Evolutionary conservation across 2,329 filamentous ascomycete genomes (phyloP).

Genomic region (Aspergillus quadrilineatus): DNA sequence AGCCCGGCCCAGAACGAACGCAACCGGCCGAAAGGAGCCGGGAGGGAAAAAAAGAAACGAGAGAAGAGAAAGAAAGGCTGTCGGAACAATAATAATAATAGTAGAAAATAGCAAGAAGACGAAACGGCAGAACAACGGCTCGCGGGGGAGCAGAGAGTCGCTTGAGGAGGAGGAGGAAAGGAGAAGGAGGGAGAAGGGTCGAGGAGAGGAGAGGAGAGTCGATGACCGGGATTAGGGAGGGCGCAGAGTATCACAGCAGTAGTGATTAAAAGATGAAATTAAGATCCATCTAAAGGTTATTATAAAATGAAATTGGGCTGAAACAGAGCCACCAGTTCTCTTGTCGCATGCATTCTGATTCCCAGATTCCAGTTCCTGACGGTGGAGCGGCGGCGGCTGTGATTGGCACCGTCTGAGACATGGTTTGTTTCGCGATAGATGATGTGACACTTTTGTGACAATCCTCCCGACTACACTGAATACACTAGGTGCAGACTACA

Average conservation of each 20-base stretch:
- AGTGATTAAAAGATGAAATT: not conserved
- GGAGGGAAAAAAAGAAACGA: slow-evolving; percentile 28
- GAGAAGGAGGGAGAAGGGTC: slow-evolving; percentile 9
- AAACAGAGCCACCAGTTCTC: slow-evolving; percentile 15
- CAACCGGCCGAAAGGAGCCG: slow-evolving; percentile 24
- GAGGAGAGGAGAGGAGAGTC: slow-evolving; percentile 9
- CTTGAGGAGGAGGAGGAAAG: slow-evolving; percentile 5
- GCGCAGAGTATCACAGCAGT: not conserved
- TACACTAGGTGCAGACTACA: too few relatives aligned
- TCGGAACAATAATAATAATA: too few relatives aligned
- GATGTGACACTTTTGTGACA: slow-evolving; percentile 24
- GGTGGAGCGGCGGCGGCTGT: slow-evolving; percentile 14
- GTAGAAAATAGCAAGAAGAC: slow-evolving; percentile 3
- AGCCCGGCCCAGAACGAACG: slow-evolving; percentile 22
- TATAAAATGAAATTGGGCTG: slow-evolving; percentile 18
- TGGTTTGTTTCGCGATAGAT: slow-evolving; percentile 30
- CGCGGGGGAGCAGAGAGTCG: slow-evolving; percentile 6
- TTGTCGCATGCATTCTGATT: slow-evolving; percentile 2
- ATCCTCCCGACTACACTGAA: too few relatives aligned
- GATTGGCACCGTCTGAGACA: slow-evolving; percentile 34
- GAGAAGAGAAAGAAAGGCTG: not conserved
- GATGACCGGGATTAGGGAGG: not conserved
- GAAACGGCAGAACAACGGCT: slow-evolving; percentile 11
- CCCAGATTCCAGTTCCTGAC: slow-evolving; percentile 19
- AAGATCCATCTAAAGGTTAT: not conserved